Conservation (phyloP, 176 grass and related monocot species). For the Elymus sibiricus region DNA sequence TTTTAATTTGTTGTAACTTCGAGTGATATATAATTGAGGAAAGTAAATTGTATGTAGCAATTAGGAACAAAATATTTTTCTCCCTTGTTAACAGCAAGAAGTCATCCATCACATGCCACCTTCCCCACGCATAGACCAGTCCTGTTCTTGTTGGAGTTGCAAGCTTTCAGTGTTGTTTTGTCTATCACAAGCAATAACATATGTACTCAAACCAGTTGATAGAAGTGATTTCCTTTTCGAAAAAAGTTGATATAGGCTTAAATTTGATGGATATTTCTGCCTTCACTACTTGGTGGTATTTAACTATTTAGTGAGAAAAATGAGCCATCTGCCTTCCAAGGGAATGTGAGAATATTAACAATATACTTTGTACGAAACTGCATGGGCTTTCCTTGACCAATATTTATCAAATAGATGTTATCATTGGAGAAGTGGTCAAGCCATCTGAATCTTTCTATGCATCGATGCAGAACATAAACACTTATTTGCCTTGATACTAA, state of each 20-base stretch:
- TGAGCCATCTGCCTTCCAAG: not conserved
- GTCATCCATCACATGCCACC: not conserved
- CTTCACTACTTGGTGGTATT: not conserved
- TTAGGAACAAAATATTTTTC: not conserved
- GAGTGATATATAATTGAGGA: conserved; percentile 8
- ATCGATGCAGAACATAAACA: conserved; percentile 1
- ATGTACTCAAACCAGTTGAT: conserved; percentile 6
- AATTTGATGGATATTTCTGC: not conserved
- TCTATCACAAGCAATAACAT: conserved; percentile 4
- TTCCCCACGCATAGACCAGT: conserved; percentile 6
- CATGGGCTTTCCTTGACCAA: not conserved
- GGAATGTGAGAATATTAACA: conserved; percentile 7
- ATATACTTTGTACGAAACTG: not conserved
- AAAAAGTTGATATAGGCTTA: not conserved
- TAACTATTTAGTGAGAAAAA: not conserved
- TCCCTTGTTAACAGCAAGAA: conserved; percentile 1
- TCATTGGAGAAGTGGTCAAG: conserved; percentile 1
- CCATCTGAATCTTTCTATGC: not conserved
- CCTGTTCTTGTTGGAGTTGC: conserved; percentile 1
- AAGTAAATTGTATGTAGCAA: not conserved
- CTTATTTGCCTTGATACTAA: conserved; percentile 35
- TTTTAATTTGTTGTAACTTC: not conserved
- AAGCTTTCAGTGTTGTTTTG: not conserved
- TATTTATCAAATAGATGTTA: conserved; percentile 11
- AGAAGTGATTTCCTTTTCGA: not conserved